A percentile compares a stretch with the other conserved stretches of the same genome.
Conservation (phyloP, 2,329 filamentous ascomycete species). For the Epichloe baconii region DNA sequence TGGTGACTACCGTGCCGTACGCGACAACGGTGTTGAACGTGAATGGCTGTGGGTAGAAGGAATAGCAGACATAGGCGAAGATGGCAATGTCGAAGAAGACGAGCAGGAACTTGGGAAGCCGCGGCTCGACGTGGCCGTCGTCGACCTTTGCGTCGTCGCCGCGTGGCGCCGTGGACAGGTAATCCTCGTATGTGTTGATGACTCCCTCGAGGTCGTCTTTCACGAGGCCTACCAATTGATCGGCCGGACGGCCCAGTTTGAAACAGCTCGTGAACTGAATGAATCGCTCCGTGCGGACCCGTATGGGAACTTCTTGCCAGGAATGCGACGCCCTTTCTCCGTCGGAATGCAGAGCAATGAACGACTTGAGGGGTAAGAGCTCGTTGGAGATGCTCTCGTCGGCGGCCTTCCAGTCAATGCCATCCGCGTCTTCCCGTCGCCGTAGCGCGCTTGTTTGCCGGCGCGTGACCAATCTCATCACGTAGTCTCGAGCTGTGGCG, state of each 20-base stretch:
- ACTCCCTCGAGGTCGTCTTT: constrained; percentile 11
- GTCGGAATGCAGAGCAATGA: background rate
- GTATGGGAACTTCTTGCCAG: constrained; percentile 7
- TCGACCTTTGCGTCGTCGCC: background rate
- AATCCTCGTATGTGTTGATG: constrained; percentile 10
- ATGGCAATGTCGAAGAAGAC: constrained; percentile 10
- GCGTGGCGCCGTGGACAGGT: constrained; percentile 3
- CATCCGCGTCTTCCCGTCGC: background rate
- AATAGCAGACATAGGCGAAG: constrained; percentile 12
- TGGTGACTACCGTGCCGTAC: constrained; percentile 10
- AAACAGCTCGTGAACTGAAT: constrained; percentile 10
- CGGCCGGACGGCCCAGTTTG: constrained; percentile 9
- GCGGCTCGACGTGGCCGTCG: constrained; percentile 9
- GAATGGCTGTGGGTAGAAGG: constrained; percentile 11
- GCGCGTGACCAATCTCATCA: constrained; percentile 6
- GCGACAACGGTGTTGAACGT: constrained; percentile 12
- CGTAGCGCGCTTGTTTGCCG: constrained; percentile 7
- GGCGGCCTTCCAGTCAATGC: constrained; percentile 6
- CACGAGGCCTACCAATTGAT: constrained; percentile 9
- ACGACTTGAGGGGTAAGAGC: constrained; percentile 5
- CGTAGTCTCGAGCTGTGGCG: constrained; percentile 7
- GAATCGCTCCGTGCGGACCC: constrained; percentile 8
- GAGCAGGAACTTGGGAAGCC: constrained; percentile 9
- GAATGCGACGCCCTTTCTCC: background rate
- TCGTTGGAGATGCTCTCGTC: constrained; percentile 7